These are phyloP conservation scores for Flaveria linearis DNA, from an alignment of 129 eudicot genomes.

Conservation along the genomic window DNA sequence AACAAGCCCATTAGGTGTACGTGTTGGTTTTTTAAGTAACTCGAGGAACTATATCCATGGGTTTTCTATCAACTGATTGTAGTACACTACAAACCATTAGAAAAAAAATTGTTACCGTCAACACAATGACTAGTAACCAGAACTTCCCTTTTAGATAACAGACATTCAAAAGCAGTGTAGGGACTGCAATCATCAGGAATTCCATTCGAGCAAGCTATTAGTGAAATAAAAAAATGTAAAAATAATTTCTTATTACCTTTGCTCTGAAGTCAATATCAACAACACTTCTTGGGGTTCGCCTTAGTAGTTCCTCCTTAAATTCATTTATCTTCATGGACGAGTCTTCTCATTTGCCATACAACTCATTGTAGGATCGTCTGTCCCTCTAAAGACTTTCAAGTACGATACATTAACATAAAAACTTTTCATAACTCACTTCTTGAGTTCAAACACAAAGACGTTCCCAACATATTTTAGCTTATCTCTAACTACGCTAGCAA, in stretches of 20 bases:
- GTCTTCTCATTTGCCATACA: no score
- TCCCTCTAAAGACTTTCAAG: not conserved
- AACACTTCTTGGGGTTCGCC: no score
- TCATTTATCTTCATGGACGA: no score
- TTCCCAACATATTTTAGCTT: not conserved
- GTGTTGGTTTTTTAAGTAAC: not conserved
- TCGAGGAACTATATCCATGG: not conserved
- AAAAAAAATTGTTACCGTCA: not conserved
- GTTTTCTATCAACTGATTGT: no score
- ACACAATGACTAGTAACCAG: not conserved
- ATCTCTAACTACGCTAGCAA: not conserved
- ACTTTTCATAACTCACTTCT: not conserved
- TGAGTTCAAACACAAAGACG: not conserved
- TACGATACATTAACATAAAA: not conserved
- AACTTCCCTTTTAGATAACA: not conserved
- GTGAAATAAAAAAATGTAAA: no score
- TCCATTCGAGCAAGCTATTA: no score
- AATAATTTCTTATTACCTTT: no score
- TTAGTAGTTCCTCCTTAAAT: no score
- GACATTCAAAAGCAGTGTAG: not conserved
- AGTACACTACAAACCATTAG: not conserved
- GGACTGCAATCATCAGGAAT: not conserved
- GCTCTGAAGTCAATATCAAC: no score
- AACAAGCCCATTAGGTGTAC: not conserved
- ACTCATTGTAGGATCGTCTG: not conserved